Percentiles rank a stretch among this genome's conserved stretches.
phyloP scores from a whole-genome alignment of 1,284 basidiomycete genomes.

The Pseudozyma hubeiensis region DNA sequence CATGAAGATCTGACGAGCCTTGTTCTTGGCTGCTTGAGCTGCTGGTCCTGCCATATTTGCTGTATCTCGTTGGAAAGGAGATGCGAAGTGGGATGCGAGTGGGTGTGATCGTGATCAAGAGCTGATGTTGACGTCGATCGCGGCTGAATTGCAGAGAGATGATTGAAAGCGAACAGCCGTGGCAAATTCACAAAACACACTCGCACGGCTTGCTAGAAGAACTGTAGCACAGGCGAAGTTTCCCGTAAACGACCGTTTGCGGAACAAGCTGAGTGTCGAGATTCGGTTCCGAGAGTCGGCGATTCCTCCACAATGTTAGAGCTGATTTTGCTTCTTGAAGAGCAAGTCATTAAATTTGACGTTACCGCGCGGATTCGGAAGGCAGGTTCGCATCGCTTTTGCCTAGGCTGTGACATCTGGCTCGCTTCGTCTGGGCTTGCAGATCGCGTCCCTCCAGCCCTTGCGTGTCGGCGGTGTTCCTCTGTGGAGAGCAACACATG shows the following conservation, averaged over 20 bases:
- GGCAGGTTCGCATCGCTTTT: too few relatives aligned
- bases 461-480: too few relatives aligned
- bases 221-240: background rate
- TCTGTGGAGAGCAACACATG: too few relatives aligned
- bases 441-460: too few relatives aligned
- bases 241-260: background rate
- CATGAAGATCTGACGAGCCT: constrained; percentile 56
- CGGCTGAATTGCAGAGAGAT: too few relatives aligned
- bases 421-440: too few relatives aligned
- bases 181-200: background rate
- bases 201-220: background rate
- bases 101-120: constrained; percentile 2
- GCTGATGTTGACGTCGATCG: background rate
- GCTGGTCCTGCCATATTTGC: constrained; percentile 44
- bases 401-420: too few relatives aligned
- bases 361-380: too few relatives aligned
- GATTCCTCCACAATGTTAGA: too few relatives aligned
- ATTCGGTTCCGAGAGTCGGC: background rate
- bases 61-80: background rate
- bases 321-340: too few relatives aligned
- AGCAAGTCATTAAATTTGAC: too few relatives aligned
- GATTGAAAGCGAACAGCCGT: too few relatives aligned
- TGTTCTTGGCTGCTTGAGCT: constrained; percentile 53
- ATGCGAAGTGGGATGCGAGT: background rate
- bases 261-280: background rate